A percentile compares a stretch with the other conserved stretches of the same genome.
Conservation (phyloP, 75 land plant genomes). For the Pinus albicaulis region DNA sequence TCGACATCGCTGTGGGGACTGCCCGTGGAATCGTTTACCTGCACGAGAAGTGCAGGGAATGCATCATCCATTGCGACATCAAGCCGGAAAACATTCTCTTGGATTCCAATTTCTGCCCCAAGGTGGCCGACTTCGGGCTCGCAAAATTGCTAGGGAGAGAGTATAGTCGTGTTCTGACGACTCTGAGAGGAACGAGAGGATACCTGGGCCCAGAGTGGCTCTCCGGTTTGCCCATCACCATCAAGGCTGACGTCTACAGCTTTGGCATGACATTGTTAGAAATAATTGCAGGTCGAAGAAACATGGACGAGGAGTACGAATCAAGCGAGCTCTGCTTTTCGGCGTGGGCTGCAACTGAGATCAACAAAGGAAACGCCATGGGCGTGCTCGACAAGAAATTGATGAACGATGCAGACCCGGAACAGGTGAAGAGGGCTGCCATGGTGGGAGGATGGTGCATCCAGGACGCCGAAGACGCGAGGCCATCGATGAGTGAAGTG, state of each 20-base stretch:
- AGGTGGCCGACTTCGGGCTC: neutral
- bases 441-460: slow-evolving; percentile 1
- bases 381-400: neutral
- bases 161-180: neutral
- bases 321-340: neutral
- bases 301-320: neutral
- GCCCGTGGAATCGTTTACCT: too few relatives aligned
- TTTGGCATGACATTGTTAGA: slow-evolving; percentile 7
- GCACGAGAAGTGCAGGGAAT: too few relatives aligned
- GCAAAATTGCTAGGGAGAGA: neutral
- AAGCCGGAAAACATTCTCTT: too few relatives aligned
- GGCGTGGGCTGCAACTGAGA: neutral
- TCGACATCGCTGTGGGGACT: too few relatives aligned
- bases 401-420: neutral
- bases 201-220: slow-evolving; percentile 4
- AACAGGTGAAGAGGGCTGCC: neutral
- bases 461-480: neutral
- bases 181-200: neutral
- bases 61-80: too few relatives aligned
- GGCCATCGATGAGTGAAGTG: neutral
- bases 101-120: too few relatives aligned
- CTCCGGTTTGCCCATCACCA: slow-evolving; percentile 2
- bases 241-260: slow-evolving; percentile 5
- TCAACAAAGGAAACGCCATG: neutral
- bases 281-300: slow-evolving; percentile 1